phyloP scores from a whole-genome alignment of 2,329 filamentous ascomycete genomes.

The Cladosporium sp. region DNA sequence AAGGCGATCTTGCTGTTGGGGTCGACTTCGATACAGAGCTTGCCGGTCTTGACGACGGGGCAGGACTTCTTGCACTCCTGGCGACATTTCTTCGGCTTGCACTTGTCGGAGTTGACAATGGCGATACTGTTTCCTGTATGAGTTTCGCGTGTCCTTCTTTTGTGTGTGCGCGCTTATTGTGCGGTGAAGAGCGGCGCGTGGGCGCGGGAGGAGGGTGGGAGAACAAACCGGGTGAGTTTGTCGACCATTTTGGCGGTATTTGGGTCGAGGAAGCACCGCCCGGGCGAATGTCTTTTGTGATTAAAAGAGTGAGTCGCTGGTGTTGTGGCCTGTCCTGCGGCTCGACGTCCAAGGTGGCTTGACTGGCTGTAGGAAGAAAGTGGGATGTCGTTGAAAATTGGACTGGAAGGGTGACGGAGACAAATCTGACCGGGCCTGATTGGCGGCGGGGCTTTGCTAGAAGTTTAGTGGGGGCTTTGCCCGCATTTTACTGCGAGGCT shows the following conservation, averaged over 20 bases:
- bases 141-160: conserved; percentile 13
- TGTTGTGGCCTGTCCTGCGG: neutral
- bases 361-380: too few relatives aligned
- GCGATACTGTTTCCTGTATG: conserved; percentile 66
- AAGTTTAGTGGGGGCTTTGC: too few relatives aligned
- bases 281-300: neutral
- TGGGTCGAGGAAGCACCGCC: conserved; percentile 2
- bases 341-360: neutral
- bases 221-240: conserved; percentile 83
- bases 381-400: neutral
- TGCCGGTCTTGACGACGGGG: conserved; percentile 93
- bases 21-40: conserved; percentile 93
- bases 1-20: conserved; percentile 91
- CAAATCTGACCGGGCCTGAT: neutral
- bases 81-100: conserved; percentile 73
- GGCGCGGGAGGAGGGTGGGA: neutral
- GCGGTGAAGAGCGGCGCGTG: neutral
- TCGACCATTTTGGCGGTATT: conserved; percentile 65
- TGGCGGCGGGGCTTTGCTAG: neutral
- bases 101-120: conserved; percentile 97
- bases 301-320: neutral
- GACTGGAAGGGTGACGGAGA: neutral
- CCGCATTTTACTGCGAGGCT: neutral
- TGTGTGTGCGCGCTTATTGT: neutral
- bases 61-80: conserved; percentile 99